Evolutionary conservation across 331 rosid species (phyloP), one percentile per base, ranked within the genome.

Genomic region (Rhamnella rubrinervis): DNA sequence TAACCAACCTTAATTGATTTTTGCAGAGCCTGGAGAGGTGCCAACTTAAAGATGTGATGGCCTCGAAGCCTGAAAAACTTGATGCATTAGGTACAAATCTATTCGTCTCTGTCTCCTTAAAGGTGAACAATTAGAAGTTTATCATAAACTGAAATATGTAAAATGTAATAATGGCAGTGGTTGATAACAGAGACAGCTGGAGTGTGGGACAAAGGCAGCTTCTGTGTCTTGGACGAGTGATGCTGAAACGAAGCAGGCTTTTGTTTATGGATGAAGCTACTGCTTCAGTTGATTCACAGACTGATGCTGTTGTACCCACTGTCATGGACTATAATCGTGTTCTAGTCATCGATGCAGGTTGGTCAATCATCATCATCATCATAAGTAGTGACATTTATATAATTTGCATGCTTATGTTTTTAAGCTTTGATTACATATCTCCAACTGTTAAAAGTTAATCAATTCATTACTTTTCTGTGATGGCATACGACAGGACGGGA

Each of bases 181-280:
- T 80, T 56, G 91, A 89, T 59, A 72, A 75, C 61, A 97, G 97
- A 73, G 97, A 88, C 69, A 93, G 88, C 71, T 93, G 96, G 96
- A 93, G 98, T 51, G 98, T 93, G 73, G 98, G 98, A 51, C 97
- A 93, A 75, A 88, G 97, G 77, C 97, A 93, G 71, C 89, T 93
- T 55, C 88, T 93, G 11, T 93, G 98, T 69, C 81, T 93, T 67
- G 97, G 97, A 40, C 63, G 98, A 59, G 97, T 93, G 1, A 88
- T 93, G 95, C 90, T 93, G n/a, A 93, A 93, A 83, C 85, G 67
- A 61, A 86, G 98, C 80, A 74, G 88, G 7, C 71, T 93, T 6
- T 66, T 93, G 84, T 90, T 93, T 51, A 85, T 93, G 96, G 98
- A 90, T 56, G 98, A 90, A 59, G 97, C 98, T 52, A 93, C 97